These are phyloP conservation scores for Capsicum rhomboideum DNA, from an alignment of 257 asterid species.

Conservation along the genomic window DNA sequence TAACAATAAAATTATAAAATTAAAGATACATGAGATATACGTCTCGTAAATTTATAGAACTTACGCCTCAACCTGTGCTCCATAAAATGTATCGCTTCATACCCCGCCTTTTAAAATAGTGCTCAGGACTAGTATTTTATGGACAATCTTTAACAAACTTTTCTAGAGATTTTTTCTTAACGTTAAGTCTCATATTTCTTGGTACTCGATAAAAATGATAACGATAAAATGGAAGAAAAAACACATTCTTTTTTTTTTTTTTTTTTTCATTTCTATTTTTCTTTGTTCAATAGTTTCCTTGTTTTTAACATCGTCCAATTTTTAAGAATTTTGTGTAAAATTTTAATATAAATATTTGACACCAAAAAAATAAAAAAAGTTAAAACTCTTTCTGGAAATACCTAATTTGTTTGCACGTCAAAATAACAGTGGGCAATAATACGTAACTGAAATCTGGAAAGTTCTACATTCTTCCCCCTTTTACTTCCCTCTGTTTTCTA, in stretches of 20 bases:
- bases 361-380: background rate
- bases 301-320: no score
- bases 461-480: slow-evolving; percentile 36
- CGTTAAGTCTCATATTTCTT: background rate
- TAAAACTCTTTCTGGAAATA: background rate
- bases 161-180: background rate
- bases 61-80: no score
- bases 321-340: no score
- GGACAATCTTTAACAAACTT: background rate
- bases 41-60: no score
- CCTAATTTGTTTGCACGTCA: no score
- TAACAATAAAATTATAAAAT: no score
- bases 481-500: slow-evolving; percentile 21
- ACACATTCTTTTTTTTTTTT: background rate
- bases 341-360: no score
- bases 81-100: no score
- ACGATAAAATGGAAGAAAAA: background rate
- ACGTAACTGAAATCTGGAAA: slow-evolving; percentile 30
- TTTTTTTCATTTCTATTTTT: background rate
- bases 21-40: no score
- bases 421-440: no score
- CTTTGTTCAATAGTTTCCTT: background rate
- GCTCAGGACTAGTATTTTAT: no score
- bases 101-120: no score
- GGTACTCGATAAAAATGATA: background rate